Base-by-base conservation (phyloP, 805 yeast species). In the Hemisphaericaspora nanyangensis region DNA sequence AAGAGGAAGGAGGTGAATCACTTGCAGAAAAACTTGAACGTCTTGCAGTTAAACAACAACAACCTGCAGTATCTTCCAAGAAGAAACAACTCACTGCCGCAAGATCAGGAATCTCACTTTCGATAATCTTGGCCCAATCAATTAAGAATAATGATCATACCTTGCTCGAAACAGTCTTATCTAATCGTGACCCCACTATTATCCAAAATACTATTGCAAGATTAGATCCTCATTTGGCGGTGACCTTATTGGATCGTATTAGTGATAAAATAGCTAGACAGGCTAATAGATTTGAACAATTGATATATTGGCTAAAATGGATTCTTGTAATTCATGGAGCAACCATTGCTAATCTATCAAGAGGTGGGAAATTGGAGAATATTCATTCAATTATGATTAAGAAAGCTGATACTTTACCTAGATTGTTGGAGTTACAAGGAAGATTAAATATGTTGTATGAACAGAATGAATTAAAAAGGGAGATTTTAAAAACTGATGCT, bases 101-200 rank as follows among this genome's bases (percentile, higher is more conserved):
- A 7, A 77, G 85, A 5, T 95, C 93, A 37, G 57, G 69, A 11
- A 57, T 61, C 0, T 79, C 96, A 1, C 76, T 90, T 44, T 79
- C 96, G 1, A 80, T 85, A 1, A 78, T 93, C n/a, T 70, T 93
- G 32, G 71, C 90, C 11, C 99, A 93, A 65, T 91, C 99, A 0
- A 71, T 93, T 45, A 81, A 79, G 51, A 81, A 95, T 16, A 86
- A 85, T 52, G 99, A 93, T 58, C 89, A 82, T 52, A 68, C 93
- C 7, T 68, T 93, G 40, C 70, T 93, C 45, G 98, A 93, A 59
- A 79, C 87, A 3, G 95, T 95, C 10, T 70, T 93, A 46, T 61
- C 62, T 42, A 76, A 76, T 49, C 66, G 70, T 34, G 81, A 77
- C 47, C 75, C 76, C 35, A 56, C 53, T 6, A 63, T 75, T 7